Evolutionary conservation across 2,329 filamentous ascomycete genomes (phyloP).

Genomic region (Penicillium frequentans): DNA sequence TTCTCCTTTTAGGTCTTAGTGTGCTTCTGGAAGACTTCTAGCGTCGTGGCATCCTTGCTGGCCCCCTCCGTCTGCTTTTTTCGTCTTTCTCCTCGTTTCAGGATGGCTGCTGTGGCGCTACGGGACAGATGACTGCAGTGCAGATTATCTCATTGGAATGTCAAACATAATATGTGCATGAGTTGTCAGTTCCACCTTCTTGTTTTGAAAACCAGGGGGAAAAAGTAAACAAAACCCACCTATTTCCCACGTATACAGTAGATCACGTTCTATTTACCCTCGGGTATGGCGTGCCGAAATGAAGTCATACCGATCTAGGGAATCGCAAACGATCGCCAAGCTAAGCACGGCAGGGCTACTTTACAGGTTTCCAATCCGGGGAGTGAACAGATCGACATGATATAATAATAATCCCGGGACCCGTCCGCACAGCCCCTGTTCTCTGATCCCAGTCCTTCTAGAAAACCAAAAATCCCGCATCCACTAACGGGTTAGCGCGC

Average conservation of each 20-base stretch:
- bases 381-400: slow-evolving; percentile 2
- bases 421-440: slow-evolving; percentile 14
- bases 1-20: background rate
- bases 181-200: background rate
- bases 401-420: background rate
- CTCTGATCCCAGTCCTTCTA: slow-evolving; percentile 13
- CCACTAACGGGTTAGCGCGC: background rate
- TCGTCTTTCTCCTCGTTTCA: slow-evolving; percentile 1
- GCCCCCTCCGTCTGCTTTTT: background rate
- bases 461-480: slow-evolving; percentile 23
- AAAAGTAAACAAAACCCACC: background rate
- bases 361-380: background rate
- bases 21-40: slow-evolving; percentile 20
- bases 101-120: background rate
- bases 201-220: background rate
- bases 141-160: no score
- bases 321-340: slow-evolving; percentile 1
- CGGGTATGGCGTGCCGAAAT: slow-evolving; percentile 6
- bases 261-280: background rate
- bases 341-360: background rate
- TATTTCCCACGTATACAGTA: background rate
- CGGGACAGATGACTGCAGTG: background rate
- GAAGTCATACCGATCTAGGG: slow-evolving; percentile 1
- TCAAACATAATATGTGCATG: no score
- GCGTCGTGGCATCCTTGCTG: slow-evolving; percentile 4